A percentile compares a stretch with the other conserved stretches of the same genome.
These are phyloP conservation scores for Cladophialophora yegresii DNA, from an alignment of 2,329 filamentous ascomycete genomes.

Conservation along the genomic window DNA sequence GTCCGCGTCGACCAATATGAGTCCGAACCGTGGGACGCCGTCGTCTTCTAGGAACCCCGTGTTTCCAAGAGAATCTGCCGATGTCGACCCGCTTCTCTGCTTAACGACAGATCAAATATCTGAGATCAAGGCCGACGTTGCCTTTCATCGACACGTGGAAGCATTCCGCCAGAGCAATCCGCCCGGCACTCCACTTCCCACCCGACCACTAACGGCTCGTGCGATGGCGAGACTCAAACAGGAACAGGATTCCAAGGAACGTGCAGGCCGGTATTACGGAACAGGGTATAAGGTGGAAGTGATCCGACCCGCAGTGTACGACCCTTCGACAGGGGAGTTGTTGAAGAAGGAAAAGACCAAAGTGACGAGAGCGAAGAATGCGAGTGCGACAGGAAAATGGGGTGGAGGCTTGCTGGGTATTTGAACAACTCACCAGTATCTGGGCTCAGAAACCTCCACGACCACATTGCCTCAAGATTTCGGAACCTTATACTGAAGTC, in stretches of 20 bases:
- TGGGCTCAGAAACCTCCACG: not conserved
- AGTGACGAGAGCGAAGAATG: not conserved
- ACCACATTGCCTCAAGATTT: not conserved
- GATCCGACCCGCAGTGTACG: slow-evolving; percentile 12
- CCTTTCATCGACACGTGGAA: slow-evolving; percentile 16
- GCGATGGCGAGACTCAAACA: slow-evolving; percentile 1
- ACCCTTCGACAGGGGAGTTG: slow-evolving; percentile 10
- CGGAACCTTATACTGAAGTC: not conserved
- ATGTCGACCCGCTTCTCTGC: not conserved
- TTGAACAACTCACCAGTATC: not conserved
- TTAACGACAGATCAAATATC: slow-evolving; percentile 13
- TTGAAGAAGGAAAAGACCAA: slow-evolving; percentile 16
- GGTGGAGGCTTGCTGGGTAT: not conserved
- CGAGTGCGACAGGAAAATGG: not conserved
- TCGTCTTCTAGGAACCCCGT: not conserved
- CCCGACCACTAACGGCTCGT: slow-evolving; percentile 3
- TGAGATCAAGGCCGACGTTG: slow-evolving; percentile 12
- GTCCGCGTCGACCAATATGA: too few species aligned
- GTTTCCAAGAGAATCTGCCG: not conserved
- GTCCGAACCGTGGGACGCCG: not conserved
- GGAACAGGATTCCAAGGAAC: slow-evolving; percentile 11
- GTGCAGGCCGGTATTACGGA: slow-evolving; percentile 9
- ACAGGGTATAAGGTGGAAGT: slow-evolving; percentile 11
- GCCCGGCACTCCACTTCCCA: slow-evolving; percentile 7
- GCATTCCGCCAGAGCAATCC: slow-evolving; percentile 8